Base-by-base conservation (phyloP, 106 monocot genomes). In the Xerophyta viscosa region DNA sequence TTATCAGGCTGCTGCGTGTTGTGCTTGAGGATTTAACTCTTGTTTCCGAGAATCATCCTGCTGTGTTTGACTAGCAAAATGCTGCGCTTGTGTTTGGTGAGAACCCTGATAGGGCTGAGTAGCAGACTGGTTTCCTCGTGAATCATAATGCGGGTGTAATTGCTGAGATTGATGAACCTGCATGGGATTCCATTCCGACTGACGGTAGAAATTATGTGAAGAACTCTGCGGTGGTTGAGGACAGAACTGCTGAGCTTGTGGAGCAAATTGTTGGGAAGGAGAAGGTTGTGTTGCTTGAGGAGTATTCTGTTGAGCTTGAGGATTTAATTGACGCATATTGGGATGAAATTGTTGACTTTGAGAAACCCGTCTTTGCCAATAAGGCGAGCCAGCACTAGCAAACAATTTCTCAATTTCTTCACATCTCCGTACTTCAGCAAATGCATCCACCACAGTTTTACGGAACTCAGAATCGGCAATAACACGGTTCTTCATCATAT, bases 401-500 rank as follows among this genome's bases (percentile, higher is more conserved):
- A 82, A 68, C 29, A 77, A 25, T 23, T 22, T 33, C 41, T 78
- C 71, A 13, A 78, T 60, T 57, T 78, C 90, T 17, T 66, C 67
- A 24, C 31, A n/a, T 3, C 77, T 66, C 13, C 80, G 84, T 52
- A 64, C 77, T 43, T 72, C 71, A 43, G 19, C 58, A 49, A 85
- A 91, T 46, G 53, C 57, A 14, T 81, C 62, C 22, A 52, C 50
- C 0, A 91, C 50, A 25, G 37, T 41, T 27, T 66, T 70, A 41
- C 62, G 64, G 15, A 91, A 65, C 41, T 74, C 74, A 25, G 61
- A 21, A 50, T 52, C 21, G 1, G 49, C 61, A 58, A 49, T 4
- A 8, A 73, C 18, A 11, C 81, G 66, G 26, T 46, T 71, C 41
- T 58, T 52, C 17, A 69, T 50, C 84, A 91, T 91, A 24, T 91